These are phyloP conservation scores for Canariomyces notabilis DNA, from an alignment of 2,329 filamentous ascomycete genomes.

Conservation along the genomic window DNA sequence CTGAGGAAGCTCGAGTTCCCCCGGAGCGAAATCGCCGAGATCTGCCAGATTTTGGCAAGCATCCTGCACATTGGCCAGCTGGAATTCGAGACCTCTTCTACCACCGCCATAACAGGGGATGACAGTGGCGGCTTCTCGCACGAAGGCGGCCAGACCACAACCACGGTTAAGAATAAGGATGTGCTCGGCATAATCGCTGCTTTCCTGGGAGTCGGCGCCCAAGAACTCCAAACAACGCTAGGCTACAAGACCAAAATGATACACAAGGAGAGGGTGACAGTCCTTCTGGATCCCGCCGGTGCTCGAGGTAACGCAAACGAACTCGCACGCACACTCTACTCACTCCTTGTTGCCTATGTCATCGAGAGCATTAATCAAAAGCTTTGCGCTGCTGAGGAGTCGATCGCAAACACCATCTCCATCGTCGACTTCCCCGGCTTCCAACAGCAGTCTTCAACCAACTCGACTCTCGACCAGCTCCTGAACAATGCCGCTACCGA, in stretches of 20 bases:
- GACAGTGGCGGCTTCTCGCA: conserved; percentile 96
- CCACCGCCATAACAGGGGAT: conserved; percentile 73
- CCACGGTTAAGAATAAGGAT: conserved; percentile 90
- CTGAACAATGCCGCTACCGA: conserved; percentile 93
- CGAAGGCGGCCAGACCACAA: conserved; percentile 81
- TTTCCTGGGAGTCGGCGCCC: conserved; percentile 81
- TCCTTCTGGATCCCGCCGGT: conserved; percentile 91
- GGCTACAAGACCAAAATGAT: conserved; percentile 97
- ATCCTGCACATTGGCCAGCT: conserved; percentile 98
- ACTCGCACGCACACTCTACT: conserved; percentile 87
- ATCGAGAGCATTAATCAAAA: conserved; percentile 89
- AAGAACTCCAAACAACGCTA: conserved; percentile 79
- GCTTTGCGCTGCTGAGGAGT: conserved; percentile 80
- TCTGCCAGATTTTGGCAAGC: conserved; percentile 88
- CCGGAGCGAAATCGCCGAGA: conserved; percentile 87
- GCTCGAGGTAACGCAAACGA: conserved; percentile 91
- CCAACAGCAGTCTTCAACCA: conserved; percentile 74
- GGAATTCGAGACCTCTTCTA: conserved; percentile 79
- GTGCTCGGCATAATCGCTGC: conserved; percentile 79
- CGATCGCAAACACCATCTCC: conserved; percentile 88
- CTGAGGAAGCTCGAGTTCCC: conserved; percentile 92
- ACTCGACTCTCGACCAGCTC: conserved; percentile 83
- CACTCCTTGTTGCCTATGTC: conserved; percentile 86
- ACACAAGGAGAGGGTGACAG: conserved; percentile 92
- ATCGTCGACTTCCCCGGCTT: conserved; percentile 97